Evolutionary conservation across 1,284 basidiomycete genomes (phyloP).

Genomic region (Flammula alnicola): DNA sequence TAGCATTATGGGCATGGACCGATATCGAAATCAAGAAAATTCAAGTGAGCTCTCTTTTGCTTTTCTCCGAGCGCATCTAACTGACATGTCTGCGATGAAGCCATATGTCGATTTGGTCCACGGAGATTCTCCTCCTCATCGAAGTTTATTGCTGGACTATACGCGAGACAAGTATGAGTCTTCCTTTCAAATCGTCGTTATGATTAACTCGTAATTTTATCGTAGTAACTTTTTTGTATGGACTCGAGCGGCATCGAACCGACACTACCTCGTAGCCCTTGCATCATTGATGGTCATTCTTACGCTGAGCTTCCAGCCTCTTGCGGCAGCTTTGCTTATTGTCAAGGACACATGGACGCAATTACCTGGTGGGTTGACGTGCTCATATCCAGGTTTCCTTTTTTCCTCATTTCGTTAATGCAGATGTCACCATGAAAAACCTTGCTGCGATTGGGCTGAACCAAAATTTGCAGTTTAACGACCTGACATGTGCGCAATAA

Average conservation of each 20-base stretch:
- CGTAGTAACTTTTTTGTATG: conserved; percentile 51
- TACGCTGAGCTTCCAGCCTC: conserved; percentile 51
- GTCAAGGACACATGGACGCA: conserved; percentile 48
- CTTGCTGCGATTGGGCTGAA: conserved; percentile 46
- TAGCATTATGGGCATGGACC: conserved; percentile 57
- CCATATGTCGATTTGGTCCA: conserved; percentile 61
- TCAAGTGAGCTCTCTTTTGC: conserved; percentile 40
- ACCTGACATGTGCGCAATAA: conserved; percentile 47
- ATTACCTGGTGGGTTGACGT: conserved; percentile 36
- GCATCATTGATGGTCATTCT: conserved; percentile 52
- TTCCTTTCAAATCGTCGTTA: not conserved
- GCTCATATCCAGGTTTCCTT: too few relatives aligned
- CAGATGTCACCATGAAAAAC: conserved; percentile 43
- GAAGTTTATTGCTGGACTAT: conserved; percentile 56
- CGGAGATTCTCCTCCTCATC: conserved; percentile 53
- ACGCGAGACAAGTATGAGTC: conserved; percentile 49
- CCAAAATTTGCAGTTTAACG: conserved; percentile 44
- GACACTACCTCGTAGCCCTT: conserved; percentile 52
- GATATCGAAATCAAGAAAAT: conserved; percentile 59
- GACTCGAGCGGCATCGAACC: conserved; percentile 46
- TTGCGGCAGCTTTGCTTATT: conserved; percentile 51
- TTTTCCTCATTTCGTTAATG: not conserved
- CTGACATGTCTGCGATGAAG: conserved; percentile 28
- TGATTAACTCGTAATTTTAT: not conserved
- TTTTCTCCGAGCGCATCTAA: not conserved